Conservation (phyloP, 2,329 filamentous ascomycete genomes). For the Pseudophaeomoniella oleicola region DNA sequence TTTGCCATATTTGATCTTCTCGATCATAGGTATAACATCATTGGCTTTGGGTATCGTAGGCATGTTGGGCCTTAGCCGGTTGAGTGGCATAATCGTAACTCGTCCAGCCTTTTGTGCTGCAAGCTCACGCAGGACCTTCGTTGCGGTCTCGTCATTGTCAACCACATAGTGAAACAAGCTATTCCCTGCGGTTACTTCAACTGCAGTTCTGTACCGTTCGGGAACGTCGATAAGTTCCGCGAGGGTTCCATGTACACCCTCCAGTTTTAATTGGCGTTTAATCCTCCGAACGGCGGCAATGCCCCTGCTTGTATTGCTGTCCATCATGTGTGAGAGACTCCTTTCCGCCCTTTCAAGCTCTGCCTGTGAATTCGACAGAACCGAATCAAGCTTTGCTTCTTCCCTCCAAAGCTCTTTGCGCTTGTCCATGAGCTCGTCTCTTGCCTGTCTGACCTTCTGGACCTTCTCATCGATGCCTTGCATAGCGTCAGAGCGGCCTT, state of each 20-base stretch:
- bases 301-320: slow-evolving; percentile 72
- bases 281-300: slow-evolving; percentile 75
- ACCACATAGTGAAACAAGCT: slow-evolving; percentile 95
- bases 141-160: slow-evolving; percentile 78
- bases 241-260: slow-evolving; percentile 81
- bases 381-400: slow-evolving; percentile 70
- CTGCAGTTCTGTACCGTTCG: slow-evolving; percentile 72
- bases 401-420: slow-evolving; percentile 77
- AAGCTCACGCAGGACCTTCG: slow-evolving; percentile 62
- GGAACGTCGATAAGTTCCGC: slow-evolving; percentile 83
- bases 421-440: slow-evolving; percentile 71
- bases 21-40: slow-evolving; percentile 76
- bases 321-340: slow-evolving; percentile 70
- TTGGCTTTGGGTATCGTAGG: slow-evolving; percentile 69
- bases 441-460: slow-evolving; percentile 59
- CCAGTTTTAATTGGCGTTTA: slow-evolving; percentile 62
- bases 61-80: slow-evolving; percentile 56
- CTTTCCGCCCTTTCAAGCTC: slow-evolving; percentile 68
- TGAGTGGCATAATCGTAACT: slow-evolving; percentile 89
- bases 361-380: slow-evolving; percentile 58
- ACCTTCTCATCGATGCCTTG: slow-evolving; percentile 59
- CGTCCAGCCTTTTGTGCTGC: slow-evolving; percentile 69
- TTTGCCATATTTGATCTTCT: slow-evolving; percentile 66
- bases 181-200: slow-evolving; percentile 83
- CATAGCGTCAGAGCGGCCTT: slow-evolving; percentile 64